A percentile compares a stretch with the other conserved stretches of the same genome.
phyloP scores from a whole-genome alignment of 306 rosid species.

The Trichosanthes cucumerina region DNA sequence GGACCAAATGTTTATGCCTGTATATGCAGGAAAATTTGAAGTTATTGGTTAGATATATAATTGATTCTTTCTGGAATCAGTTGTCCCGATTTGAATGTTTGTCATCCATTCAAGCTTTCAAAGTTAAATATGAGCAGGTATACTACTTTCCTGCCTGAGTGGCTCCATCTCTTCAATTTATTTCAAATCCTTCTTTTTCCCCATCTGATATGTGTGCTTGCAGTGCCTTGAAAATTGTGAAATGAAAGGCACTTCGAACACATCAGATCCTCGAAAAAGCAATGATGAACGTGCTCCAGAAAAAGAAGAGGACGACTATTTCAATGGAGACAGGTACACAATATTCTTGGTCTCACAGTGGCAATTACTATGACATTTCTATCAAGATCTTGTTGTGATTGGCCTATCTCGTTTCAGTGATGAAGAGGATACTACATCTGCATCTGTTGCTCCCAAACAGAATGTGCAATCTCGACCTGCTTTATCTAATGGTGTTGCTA shows the following conservation, averaged over 20 bases:
- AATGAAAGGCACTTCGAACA: slow-evolving; percentile 30
- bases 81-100: slow-evolving; percentile 60
- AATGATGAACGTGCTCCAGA: slow-evolving; percentile 79
- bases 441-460: slow-evolving; percentile 36
- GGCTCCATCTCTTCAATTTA: slow-evolving; percentile 5
- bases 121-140: slow-evolving; percentile 94
- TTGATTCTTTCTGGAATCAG: slow-evolving; percentile 81
- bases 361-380: background rate
- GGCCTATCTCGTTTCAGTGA: slow-evolving; percentile 36
- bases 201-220: slow-evolving; percentile 18
- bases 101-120: slow-evolving; percentile 47
- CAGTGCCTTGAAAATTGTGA: slow-evolving; percentile 76
- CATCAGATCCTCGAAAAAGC: slow-evolving; percentile 54
- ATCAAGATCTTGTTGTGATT: background rate
- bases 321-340: slow-evolving; percentile 72
- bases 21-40: slow-evolving; percentile 65
- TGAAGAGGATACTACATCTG: slow-evolving; percentile 75
- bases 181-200: slow-evolving; percentile 1
- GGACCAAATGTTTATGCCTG: background rate
- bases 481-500: slow-evolving; percentile 57
- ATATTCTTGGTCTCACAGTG: background rate
- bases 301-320: slow-evolving; percentile 85
- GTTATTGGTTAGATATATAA: slow-evolving; percentile 45
- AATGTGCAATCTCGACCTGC: slow-evolving; percentile 45
- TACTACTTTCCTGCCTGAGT: background rate